phyloP scores from a whole-genome alignment of 768 basidiomycete genomes.

The Sarcodon aspratus region DNA sequence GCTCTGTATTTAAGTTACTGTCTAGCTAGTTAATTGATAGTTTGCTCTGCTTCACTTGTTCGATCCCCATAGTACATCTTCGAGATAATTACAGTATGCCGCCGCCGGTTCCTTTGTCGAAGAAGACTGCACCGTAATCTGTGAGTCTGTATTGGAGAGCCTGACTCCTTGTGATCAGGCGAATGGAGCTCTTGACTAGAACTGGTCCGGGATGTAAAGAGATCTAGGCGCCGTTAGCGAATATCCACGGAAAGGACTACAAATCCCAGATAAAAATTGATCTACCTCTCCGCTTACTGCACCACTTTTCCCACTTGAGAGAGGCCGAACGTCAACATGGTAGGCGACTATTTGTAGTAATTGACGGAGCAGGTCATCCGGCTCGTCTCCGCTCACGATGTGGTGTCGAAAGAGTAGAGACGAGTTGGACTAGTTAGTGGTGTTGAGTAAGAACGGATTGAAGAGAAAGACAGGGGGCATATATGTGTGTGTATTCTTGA shows the following conservation, averaged over 20 bases:
- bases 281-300: conserved; percentile 68
- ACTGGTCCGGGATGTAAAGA: conserved; percentile 49
- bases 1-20: neutral
- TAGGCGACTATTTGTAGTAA: conserved; percentile 55
- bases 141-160: conserved; percentile 66
- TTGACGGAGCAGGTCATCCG: conserved; percentile 47
- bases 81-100: conserved; percentile 37
- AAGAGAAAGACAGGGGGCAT: neutral
- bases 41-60: neutral
- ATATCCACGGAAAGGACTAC: neutral
- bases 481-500: too few species aligned
- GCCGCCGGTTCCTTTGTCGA: conserved; percentile 59
- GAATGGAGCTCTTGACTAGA: conserved; percentile 20
- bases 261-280: neutral
- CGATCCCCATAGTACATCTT: neutral
- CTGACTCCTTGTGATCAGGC: conserved; percentile 34
- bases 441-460: neutral
- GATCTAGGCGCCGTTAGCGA: conserved; percentile 27
- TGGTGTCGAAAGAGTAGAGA: conserved; percentile 60
- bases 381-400: conserved; percentile 35
- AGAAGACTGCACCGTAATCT: conserved; percentile 55
- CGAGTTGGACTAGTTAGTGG: conserved; percentile 31
- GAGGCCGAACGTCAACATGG: conserved; percentile 60
- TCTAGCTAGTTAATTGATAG: neutral
- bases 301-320: conserved; percentile 68